Percentiles rank a stretch among this genome's conserved stretches.
phyloP scores from a whole-genome alignment of 2,329 filamentous ascomycete genomes.

The Ambrosiella beaveri region DNA sequence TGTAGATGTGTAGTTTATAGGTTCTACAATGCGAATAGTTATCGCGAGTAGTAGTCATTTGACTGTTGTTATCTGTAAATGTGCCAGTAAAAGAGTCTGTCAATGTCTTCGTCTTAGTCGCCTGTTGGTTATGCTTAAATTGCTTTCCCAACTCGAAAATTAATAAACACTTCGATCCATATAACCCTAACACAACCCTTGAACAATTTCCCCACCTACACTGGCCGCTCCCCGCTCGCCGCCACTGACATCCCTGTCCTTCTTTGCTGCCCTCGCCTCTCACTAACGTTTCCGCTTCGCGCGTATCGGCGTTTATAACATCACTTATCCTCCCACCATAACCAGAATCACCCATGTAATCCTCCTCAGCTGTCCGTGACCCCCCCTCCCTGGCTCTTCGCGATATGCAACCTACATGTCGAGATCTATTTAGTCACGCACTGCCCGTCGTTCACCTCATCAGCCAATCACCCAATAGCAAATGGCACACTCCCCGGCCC shows the following conservation, averaged over 20 bases:
- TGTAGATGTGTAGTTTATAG: neutral
- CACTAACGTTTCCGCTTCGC: no score
- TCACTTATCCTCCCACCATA: neutral
- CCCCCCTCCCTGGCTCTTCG: neutral
- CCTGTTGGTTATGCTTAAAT: no score
- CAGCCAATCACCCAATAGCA: neutral
- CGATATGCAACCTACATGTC: constrained; percentile 1
- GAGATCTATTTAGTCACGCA: neutral
- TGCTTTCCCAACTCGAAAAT: no score
- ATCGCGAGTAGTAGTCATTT: constrained; percentile 2
- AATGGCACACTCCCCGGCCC: neutral
- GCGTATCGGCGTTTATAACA: no score
- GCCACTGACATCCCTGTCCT: no score
- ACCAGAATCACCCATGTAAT: neutral
- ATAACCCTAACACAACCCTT: no score
- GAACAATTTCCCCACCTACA: no score
- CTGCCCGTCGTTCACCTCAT: neutral
- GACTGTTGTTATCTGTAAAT: neutral
- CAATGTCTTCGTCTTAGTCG: no score
- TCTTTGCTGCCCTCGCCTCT: no score
- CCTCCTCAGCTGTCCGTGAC: neutral
- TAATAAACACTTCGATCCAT: no score
- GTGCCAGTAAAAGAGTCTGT: neutral
- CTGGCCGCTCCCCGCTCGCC: no score
- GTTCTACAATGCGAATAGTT: neutral